Percentiles rank a stretch among this genome's conserved stretches.
phyloP scores from a whole-genome alignment of 1,284 basidiomycete genomes.

The Abortiporus biennis region DNA sequence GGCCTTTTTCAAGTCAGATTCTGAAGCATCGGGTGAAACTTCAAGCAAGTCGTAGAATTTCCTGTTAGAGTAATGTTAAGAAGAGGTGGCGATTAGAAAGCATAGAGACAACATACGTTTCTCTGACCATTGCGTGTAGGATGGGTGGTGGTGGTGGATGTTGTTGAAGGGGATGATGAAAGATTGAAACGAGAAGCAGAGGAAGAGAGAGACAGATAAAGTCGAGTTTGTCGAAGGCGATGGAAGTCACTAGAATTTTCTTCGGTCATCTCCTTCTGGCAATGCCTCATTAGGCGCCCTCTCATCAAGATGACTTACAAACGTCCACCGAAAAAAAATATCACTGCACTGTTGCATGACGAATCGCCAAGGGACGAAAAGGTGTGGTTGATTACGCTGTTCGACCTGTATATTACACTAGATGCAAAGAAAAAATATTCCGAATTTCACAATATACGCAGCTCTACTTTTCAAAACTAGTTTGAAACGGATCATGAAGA shows the following conservation, averaged over 20 bases:
- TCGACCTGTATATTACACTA: no score
- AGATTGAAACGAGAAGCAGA: slow-evolving; percentile 10
- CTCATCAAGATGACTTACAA: no score
- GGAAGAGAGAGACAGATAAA: slow-evolving; percentile 14
- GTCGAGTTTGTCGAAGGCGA: slow-evolving; percentile 18
- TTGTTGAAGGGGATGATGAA: slow-evolving; percentile 13
- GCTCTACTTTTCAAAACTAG: no score
- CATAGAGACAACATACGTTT: slow-evolving; percentile 43
- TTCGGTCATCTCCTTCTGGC: slow-evolving; percentile 1
- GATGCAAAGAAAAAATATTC: no score
- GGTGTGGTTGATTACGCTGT: no score
- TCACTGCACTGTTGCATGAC: no score
- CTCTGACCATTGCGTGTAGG: slow-evolving; percentile 51
- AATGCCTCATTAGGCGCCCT: no score
- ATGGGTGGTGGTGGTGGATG: slow-evolving; percentile 15
- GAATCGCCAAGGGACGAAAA: no score
- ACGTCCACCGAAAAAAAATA: no score
- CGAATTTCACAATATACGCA: no score
- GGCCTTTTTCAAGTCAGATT: slow-evolving; percentile 87
- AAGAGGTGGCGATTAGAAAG: slow-evolving; percentile 9
- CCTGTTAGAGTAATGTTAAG: slow-evolving; percentile 34
- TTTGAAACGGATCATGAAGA: slow-evolving; percentile 1
- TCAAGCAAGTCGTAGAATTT: slow-evolving; percentile 91
- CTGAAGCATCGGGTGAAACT: slow-evolving; percentile 70
- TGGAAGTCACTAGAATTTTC: slow-evolving; percentile 34